phyloP scores from a whole-genome alignment of 2,329 filamentous ascomycete species.

The Reticulascus tulasneorum region DNA sequence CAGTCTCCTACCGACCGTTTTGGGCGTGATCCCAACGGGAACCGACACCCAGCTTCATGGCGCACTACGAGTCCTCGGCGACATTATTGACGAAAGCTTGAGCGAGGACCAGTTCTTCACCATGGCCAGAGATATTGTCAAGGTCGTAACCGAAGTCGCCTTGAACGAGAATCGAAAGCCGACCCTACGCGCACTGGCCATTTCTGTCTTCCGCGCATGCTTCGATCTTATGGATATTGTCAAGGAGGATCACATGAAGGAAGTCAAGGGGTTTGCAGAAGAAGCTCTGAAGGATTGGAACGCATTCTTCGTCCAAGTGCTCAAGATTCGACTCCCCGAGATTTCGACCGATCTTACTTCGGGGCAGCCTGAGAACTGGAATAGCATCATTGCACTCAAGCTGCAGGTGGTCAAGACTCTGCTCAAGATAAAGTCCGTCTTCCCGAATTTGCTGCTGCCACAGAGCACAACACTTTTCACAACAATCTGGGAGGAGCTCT shows the following conservation, averaged over 20 bases:
- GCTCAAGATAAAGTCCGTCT: conserved; percentile 79
- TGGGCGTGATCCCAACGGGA: conserved; percentile 72
- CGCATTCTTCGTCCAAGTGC: conserved; percentile 77
- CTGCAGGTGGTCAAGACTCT: conserved; percentile 90
- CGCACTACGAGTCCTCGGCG: conserved; percentile 79
- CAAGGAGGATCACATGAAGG: conserved; percentile 83
- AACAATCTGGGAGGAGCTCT: conserved; percentile 85
- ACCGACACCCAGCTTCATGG: conserved; percentile 81
- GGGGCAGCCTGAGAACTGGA: conserved; percentile 65
- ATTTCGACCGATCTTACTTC: conserved; percentile 46
- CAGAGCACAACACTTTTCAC: conserved; percentile 82
- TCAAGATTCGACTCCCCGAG: conserved; percentile 73
- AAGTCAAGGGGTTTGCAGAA: conserved; percentile 85
- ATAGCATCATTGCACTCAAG: conserved; percentile 81
- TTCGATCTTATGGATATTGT: conserved; percentile 97
- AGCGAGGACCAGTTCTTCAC: conserved; percentile 94
- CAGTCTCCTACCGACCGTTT: conserved; percentile 74
- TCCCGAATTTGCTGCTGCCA: conserved; percentile 74
- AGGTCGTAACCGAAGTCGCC: conserved; percentile 77
- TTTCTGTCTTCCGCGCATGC: conserved; percentile 85
- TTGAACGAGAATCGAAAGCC: conserved; percentile 70
- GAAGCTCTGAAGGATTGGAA: conserved; percentile 81
- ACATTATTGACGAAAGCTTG: conserved; percentile 89
- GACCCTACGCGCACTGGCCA: conserved; percentile 75
- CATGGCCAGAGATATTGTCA: conserved; percentile 81